Percentiles rank a stretch among this genome's conserved stretches.
Conservation (phyloP, 257 asterid species). For the Striga asiatica region DNA sequence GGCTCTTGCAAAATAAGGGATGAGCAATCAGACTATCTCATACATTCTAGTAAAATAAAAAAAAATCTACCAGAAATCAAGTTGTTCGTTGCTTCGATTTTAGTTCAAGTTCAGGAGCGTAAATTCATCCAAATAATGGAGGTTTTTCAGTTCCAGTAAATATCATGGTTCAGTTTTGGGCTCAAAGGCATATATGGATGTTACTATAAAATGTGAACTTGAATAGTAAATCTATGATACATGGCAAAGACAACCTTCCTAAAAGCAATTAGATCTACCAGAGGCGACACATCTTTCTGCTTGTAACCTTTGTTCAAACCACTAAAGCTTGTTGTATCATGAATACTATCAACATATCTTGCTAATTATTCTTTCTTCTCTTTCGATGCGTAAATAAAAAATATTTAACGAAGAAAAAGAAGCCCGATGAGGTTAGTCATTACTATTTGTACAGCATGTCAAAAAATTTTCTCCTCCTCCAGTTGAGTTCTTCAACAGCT, state of each 20-base stretch:
- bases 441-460: constrained; percentile 72
- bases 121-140: no score
- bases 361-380: no score
- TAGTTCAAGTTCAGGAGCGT: no score
- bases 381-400: no score
- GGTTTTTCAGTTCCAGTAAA: no score
- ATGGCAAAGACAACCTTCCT: constrained; percentile 48
- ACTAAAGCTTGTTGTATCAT: constrained; percentile 66
- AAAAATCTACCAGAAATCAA: background rate
- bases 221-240: background rate
- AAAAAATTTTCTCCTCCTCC: constrained; percentile 68
- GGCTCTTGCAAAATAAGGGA: no score
- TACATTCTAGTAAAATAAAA: no score
- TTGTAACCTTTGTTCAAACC: constrained; percentile 92
- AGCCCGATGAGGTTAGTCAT: no score
- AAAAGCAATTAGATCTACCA: constrained; percentile 87
- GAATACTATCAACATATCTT: constrained; percentile 12
- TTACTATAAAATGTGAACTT: background rate
- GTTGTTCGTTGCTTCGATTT: background rate
- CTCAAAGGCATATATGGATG: no score
- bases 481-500: constrained; percentile 82
- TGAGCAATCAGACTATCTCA: no score
- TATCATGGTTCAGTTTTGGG: no score
- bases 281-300: constrained; percentile 69
- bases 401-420: constrained; percentile 1